Evolutionary conservation across 164 flowering plant species (phyloP), one percentile per base, ranked within the genome.

Genomic region (Liriodendron chinense): DNA sequence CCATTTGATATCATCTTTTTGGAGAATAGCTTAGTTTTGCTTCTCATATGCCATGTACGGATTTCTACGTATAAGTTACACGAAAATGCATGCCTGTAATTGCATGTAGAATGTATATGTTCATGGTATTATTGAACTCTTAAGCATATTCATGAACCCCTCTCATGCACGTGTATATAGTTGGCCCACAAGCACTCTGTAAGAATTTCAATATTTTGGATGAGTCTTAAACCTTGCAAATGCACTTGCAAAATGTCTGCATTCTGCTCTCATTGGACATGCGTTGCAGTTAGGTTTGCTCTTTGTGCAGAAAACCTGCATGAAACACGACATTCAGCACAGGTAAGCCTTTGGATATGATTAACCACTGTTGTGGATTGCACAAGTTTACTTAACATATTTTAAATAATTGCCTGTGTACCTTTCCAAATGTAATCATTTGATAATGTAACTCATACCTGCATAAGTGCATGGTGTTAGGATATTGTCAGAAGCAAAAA

Each of bases 351-450:
- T 26, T 28, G 47, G 43, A 26, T 4, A 57, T 16, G 16, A 67
- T 28, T 67, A 67, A 67, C 5, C 47, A 9, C 69, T 13, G 7
- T 26, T 67, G 5, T 7, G 20, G 67, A 28, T n/a, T 16, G 25
- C 14, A 69, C 22, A n/a, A 7, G 43, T 43, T 47, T 20, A 47
- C 26, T 9, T 2, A 18, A 48, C 70, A n/a, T 28, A 28, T 67
- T 67, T 34, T 7, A 67, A 26, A n/a, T 34, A 47, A n/a, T 20
- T 20, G 25, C 22, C 2, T 34, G 24, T 47, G 49, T 84, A 91
- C 98, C 98, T 95, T 95, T 79, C 98, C 98, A 76, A 93, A 95
- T 28, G 98, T 95, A 65, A 95, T 95, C 90, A 95, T 75, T 28
- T 93, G 98, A 80, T 92, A 95, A 74, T 95, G 98, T 24, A 95